Evolutionary conservation across 1,284 basidiomycete genomes (phyloP).

Genomic region (Apiotrichum gamsii): DNA sequence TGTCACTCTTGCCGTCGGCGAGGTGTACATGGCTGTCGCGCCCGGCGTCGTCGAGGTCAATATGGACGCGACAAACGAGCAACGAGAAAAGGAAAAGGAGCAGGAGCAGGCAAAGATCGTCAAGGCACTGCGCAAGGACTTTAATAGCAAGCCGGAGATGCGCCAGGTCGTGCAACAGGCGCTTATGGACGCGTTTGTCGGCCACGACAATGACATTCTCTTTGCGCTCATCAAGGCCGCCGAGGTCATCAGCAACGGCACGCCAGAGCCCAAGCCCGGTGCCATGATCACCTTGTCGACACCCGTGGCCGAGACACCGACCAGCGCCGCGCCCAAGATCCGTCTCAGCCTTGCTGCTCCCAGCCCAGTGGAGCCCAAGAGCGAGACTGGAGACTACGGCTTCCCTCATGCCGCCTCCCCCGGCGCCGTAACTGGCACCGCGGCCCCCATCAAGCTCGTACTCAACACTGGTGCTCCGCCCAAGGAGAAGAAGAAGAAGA

Average conservation of each 20-base stretch:
- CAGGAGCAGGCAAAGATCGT: constrained; percentile 51
- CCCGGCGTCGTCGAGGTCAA: constrained; percentile 33
- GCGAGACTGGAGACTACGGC: constrained; percentile 18
- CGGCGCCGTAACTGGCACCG: neutral
- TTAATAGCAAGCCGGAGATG: constrained; percentile 64
- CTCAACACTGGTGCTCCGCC: constrained; percentile 22
- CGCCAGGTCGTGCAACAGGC: constrained; percentile 52
- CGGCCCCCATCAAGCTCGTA: constrained; percentile 37
- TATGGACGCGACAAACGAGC: constrained; percentile 17
- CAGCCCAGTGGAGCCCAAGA: neutral
- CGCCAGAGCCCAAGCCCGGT: constrained; percentile 76
- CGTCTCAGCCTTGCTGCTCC: constrained; percentile 25
- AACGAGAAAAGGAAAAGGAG: constrained; percentile 23
- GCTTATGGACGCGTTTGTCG: constrained; percentile 36
- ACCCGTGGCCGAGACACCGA: constrained; percentile 59
- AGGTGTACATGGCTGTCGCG: constrained; percentile 55
- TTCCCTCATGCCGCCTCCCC: constrained; percentile 14
- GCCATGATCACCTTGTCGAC: constrained; percentile 77
- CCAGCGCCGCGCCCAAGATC: constrained; percentile 40
- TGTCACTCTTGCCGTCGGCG: constrained; percentile 79
- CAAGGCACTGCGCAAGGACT: constrained; percentile 80
- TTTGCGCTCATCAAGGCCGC: constrained; percentile 88
- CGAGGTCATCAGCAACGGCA: constrained; percentile 76
- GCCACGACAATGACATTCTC: constrained; percentile 77
- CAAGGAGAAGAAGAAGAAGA: constrained; percentile 47